Conservation (phyloP, 305 asterid species). For the Fraxinus sp. region DNA sequence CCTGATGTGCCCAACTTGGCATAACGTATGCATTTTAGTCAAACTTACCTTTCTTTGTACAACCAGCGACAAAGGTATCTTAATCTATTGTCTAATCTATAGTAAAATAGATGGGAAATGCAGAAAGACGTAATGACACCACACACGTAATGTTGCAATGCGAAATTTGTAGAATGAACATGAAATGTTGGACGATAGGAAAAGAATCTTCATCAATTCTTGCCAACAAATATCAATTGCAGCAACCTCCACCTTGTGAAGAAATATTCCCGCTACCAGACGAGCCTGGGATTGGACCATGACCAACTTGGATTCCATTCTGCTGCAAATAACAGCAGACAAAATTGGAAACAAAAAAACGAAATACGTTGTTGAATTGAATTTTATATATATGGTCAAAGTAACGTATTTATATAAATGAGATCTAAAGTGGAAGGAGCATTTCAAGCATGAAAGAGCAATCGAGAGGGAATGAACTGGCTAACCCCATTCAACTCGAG, state of each 20-base stretch:
- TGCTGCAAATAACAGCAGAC: conserved; percentile 33
- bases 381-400: not conserved
- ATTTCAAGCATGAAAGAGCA: conserved; percentile 11
- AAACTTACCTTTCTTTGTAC: conserved; percentile 9
- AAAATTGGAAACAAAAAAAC: not conserved
- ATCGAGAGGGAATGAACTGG: conserved; percentile 7
- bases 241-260: conserved; percentile 57
- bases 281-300: conserved; percentile 44
- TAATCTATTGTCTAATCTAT: conserved; percentile 23
- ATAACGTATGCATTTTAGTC: conserved; percentile 4
- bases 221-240: conserved; percentile 32
- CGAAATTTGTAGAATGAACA: conserved; percentile 24
- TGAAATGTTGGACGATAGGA: conserved; percentile 13
- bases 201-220: conserved; percentile 17
- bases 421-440: not conserved
- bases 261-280: conserved; percentile 46
- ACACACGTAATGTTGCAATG: conserved; percentile 1
- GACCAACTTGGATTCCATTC: conserved; percentile 52
- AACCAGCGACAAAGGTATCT: not conserved
- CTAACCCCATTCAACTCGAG: conserved; percentile 60
- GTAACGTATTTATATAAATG: not conserved
- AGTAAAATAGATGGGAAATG: conserved; percentile 7
- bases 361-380: conserved; percentile 1
- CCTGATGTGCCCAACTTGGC: conserved; percentile 13
- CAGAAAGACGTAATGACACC: not conserved